phyloP scores from a whole-genome alignment of 139 green algal genomes.

The Cymbomonas tetramitiformis region DNA sequence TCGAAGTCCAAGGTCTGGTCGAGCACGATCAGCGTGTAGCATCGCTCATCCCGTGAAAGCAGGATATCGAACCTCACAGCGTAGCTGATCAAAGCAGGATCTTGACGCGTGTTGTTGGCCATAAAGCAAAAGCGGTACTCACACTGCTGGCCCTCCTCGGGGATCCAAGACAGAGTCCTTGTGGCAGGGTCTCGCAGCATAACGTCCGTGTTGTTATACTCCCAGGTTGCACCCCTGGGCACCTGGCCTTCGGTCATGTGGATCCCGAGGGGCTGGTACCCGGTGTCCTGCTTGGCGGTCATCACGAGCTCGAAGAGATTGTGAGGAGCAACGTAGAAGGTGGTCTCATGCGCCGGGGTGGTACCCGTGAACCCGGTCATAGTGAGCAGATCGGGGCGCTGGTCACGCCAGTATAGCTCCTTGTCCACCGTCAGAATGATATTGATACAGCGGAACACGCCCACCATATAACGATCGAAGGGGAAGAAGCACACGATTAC shows the following conservation, averaged over 20 bases:
- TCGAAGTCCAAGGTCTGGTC: not conserved
- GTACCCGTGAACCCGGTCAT: not conserved
- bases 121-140: not conserved
- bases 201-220: not conserved
- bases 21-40: not conserved
- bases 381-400: not conserved
- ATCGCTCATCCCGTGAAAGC: not conserved
- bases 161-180: not conserved
- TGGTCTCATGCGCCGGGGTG: not conserved
- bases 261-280: not conserved
- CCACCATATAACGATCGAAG: conserved; percentile 13
- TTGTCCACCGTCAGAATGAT: conserved; percentile 4
- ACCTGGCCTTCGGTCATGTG: not conserved
- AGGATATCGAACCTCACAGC: no score
- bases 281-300: not conserved
- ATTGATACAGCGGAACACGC: conserved; percentile 6
- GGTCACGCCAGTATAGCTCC: not conserved
- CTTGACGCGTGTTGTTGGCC: not conserved
- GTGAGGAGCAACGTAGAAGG: not conserved
- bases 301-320: not conserved
- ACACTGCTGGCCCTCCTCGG: not conserved
- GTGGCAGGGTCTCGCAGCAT: not conserved
- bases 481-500: conserved; percentile 14
- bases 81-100: not conserved
- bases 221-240: not conserved